These are phyloP conservation scores for Boletus coffeatus DNA, from an alignment of 1,284 basidiomycete genomes.

Conservation along the genomic window DNA sequence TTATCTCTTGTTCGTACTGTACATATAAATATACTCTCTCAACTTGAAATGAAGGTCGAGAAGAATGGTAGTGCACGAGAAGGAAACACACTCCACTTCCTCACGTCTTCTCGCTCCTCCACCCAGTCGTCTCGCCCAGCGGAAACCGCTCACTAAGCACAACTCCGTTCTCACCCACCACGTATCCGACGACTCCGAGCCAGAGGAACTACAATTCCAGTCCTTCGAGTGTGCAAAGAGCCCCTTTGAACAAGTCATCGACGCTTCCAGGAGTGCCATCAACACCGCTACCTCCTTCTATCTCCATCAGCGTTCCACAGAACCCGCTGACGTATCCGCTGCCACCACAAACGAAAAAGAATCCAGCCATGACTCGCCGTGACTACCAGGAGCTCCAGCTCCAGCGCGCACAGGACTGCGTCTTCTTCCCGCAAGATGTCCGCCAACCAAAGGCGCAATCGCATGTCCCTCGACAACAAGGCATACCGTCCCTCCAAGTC, in stretches of 20 bases:
- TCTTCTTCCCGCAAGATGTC: constrained; percentile 22
- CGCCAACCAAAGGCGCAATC: constrained; percentile 43
- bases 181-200: constrained; percentile 65
- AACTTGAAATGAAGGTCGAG: background rate
- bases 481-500: constrained; percentile 65
- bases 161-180: constrained; percentile 37
- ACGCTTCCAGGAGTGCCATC: constrained; percentile 46
- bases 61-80: constrained; percentile 38
- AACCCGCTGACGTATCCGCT: constrained; percentile 36
- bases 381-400: constrained; percentile 35
- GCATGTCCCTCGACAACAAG: constrained; percentile 71
- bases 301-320: constrained; percentile 51
- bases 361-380: constrained; percentile 71
- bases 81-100: constrained; percentile 48
- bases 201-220: constrained; percentile 39
- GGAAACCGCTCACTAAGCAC: constrained; percentile 48
- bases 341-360: constrained; percentile 40
- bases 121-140: constrained; percentile 38
- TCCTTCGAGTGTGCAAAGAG: constrained; percentile 48
- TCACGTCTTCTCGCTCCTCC: constrained; percentile 54
- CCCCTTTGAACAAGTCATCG: constrained; percentile 53
- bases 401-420: constrained; percentile 33
- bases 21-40: background rate
- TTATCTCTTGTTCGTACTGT: background rate
- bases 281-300: constrained; percentile 50